These are phyloP conservation scores for Parastagonospora nodorum DNA, from an alignment of 2,329 filamentous ascomycete genomes.

Conservation along the genomic window DNA sequence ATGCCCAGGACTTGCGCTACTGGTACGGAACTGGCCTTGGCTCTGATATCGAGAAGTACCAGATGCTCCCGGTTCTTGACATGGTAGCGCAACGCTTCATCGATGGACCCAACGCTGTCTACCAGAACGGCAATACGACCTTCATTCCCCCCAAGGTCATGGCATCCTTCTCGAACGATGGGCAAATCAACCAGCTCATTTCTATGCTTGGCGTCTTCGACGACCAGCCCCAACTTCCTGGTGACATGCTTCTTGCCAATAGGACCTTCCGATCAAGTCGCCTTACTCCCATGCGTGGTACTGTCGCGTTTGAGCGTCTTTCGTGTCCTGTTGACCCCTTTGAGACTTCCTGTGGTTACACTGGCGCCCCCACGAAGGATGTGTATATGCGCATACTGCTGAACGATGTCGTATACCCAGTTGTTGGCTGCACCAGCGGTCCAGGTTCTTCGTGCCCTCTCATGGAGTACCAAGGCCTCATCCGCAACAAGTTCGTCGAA, in stretches of 20 bases:
- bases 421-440: conserved; percentile 60
- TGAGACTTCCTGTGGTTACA: conserved; percentile 6
- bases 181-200: conserved; percentile 67
- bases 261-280: conserved; percentile 61
- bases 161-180: conserved; percentile 68
- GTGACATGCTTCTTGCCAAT: conserved; percentile 52
- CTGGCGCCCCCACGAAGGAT: conserved; percentile 16
- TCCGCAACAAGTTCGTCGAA: conserved; percentile 50
- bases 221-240: conserved; percentile 56
- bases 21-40: conserved; percentile 68
- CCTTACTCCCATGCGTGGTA: conserved; percentile 68
- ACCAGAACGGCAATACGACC: conserved; percentile 53
- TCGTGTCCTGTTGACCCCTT: conserved; percentile 50
- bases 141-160: conserved; percentile 63
- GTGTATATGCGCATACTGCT: conserved; percentile 63
- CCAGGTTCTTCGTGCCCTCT: conserved; percentile 52
- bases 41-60: conserved; percentile 57
- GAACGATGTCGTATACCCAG: conserved; percentile 67
- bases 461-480: conserved; percentile 41
- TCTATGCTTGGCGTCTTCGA: conserved; percentile 67
- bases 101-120: conserved; percentile 57
- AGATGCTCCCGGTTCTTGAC: conserved; percentile 67
- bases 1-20: conserved; percentile 70
- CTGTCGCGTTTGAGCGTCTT: conserved; percentile 67
- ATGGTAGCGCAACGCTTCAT: conserved; percentile 59